Evolutionary conservation across 2,329 filamentous ascomycete species (phyloP), one percentile per base, ranked within the genome.

Genomic region (Fusarium domesticum): DNA sequence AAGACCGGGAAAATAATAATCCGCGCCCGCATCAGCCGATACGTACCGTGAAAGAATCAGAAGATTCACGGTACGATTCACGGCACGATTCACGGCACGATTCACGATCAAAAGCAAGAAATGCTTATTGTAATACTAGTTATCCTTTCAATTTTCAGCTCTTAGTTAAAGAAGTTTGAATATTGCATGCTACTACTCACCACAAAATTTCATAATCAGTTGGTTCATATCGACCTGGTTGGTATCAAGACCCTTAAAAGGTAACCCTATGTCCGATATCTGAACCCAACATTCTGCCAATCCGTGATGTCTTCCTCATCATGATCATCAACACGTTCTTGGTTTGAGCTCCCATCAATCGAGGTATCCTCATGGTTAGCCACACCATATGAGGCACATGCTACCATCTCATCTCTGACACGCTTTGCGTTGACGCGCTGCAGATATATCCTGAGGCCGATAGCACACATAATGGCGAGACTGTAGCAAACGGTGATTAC

Each of bases 261-360:
- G 18, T 12, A 8, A 18, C 17, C 31, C 43, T 56, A 77, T 18
- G 77, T 56, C 19, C 80, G 71, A 61, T 84, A 84, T 33, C 78
- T 71, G 49, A 83, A 84, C 0, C 80, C 80, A 15, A 71, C 59
- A 1, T 72, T 80, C 30, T 80, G 72, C 74, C 77, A 81, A 54
- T 84, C 80, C 2, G 80, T 83, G 3, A 76, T 62, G 59, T 83
- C 78, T 16, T 80, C 76, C 44, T 78, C 76, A 45, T 76, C 74
- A 63, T 63, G 49, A 18, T 61, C 61, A 4, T 15, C 11, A 66
- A 55, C 15, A 70, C 55, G 45, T 68, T 69, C 1, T 15, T 3
- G 20, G 14, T 10, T 30, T 12, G 19, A 33, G 28, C 5, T 8
- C 11, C 65, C 66, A 6, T 62, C 62, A 2, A 63, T 66, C 3